Conservation (phyloP, 2,329 filamentous ascomycete species). For the Colletotrichum sp. region DNA sequence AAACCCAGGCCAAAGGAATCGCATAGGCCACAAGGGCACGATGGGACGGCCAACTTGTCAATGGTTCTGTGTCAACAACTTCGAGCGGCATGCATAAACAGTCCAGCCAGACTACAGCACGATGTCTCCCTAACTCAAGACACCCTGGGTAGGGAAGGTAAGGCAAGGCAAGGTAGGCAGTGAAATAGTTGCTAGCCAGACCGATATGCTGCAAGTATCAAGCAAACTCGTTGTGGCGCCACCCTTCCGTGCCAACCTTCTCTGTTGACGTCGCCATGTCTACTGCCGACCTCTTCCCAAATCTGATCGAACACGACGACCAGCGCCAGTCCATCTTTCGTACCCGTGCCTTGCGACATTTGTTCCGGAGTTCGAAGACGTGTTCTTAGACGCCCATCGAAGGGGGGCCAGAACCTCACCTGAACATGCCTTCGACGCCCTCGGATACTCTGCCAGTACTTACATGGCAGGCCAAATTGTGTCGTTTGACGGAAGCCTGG, state of each 20-base stretch:
- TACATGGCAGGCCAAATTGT: background rate
- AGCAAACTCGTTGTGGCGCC: background rate
- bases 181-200: too few species aligned
- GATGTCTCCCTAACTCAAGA: too few species aligned
- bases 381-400: background rate
- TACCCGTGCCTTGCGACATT: background rate
- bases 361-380: background rate
- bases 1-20: too few species aligned
- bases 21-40: too few species aligned
- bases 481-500: background rate
- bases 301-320: background rate
- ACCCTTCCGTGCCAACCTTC: background rate
- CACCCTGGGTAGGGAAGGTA: too few species aligned
- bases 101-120: too few species aligned
- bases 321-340: background rate
- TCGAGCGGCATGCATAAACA: too few species aligned
- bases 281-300: background rate
- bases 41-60: too few species aligned
- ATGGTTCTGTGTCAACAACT: too few species aligned
- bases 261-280: background rate
- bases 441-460: background rate
- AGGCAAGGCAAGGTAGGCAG: too few species aligned
- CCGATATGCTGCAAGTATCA: too few species aligned
- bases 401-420: background rate
- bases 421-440: background rate